Conservation (phyloP, 768 basidiomycete genomes). For the Trametes elegans region DNA sequence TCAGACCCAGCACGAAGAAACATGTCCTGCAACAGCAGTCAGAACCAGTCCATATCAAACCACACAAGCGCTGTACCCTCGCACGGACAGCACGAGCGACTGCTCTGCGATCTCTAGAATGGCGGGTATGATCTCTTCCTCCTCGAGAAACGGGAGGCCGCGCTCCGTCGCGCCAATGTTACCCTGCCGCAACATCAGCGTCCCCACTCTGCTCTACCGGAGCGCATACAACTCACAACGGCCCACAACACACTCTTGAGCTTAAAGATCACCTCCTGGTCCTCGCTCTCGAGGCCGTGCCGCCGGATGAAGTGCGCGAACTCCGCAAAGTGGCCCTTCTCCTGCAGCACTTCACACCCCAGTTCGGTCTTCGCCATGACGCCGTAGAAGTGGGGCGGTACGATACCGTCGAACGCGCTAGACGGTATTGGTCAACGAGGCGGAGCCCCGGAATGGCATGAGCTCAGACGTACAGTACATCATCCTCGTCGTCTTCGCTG, state of each 20-base stretch:
- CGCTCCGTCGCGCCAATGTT: constrained; percentile 89
- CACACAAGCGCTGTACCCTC: constrained; percentile 59
- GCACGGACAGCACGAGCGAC: constrained; percentile 84
- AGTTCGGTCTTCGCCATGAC: constrained; percentile 97
- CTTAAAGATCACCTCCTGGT: constrained; percentile 80
- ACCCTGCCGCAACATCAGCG: constrained; percentile 58
- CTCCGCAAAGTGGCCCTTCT: constrained; percentile 87
- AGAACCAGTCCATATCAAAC: background rate
- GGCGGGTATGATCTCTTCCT: constrained; percentile 89
- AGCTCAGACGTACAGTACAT: constrained; percentile 43
- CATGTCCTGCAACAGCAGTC: constrained; percentile 65
- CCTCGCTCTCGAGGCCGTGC: constrained; percentile 82
- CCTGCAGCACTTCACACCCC: constrained; percentile 87
- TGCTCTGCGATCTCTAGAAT: constrained; percentile 90
- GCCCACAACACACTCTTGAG: constrained; percentile 97
- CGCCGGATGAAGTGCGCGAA: constrained; percentile 89
- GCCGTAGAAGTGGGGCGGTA: constrained; percentile 95
- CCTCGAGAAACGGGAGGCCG: constrained; percentile 93
- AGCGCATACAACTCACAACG: constrained; percentile 61
- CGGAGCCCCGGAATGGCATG: background rate
- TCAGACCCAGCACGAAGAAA: constrained; percentile 91
- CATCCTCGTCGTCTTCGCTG: constrained; percentile 62
- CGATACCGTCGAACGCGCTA: constrained; percentile 81
- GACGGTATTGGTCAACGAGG: background rate
- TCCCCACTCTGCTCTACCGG: background rate